Evolutionary conservation across 176 grass and related monocot genomes (phyloP), one percentile per base, ranked within the genome.

Genomic region (Puccinellia tenuiflora): DNA sequence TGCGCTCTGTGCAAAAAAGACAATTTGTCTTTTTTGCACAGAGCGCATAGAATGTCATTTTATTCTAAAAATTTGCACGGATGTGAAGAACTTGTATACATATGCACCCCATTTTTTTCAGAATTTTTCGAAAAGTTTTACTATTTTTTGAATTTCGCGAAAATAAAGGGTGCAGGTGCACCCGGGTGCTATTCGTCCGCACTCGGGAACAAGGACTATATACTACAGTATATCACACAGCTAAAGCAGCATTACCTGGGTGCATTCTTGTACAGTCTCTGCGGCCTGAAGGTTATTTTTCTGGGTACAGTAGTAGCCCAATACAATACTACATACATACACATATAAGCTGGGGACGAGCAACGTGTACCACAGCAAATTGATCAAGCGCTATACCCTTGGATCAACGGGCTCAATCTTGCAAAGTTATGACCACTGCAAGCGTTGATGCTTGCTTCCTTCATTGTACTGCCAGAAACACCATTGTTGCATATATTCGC

Each of bases 401-500:
- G 71, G 34, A 56, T 51, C 67, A 89, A 62, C 0, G 86, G 77
- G 65, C 85, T 95, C 92, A 82, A 97, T 73, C 52, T 91, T 7
- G 72, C 82, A 6, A 79, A 83, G 75, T 73, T 91, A 34, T 87
- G 86, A 47, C 73, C 71, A 35, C 76, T 74, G 64, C 92, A 98
- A 28, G 83, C 40, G 59, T 45, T 42, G 69, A 68, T 63, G 74
- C 81, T 85, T 43, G 87, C 92, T 59, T 68, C 82, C 56, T 88
- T 72, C 92, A 95, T 93, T 37, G 61, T 31, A 13, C 80, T 10
- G 56, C 55, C 83, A 38, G 89, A 59, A 5, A 86, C 40, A 14
- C 88, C 86, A 9, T 75, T 61, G 76, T 95, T 93, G 92, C 96
- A 98, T 37, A 98, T 83, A 33, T 98, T 95, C 24, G 90, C 90